Conservation (phyloP, 2,329 filamentous ascomycete genomes). For the Esteya vermicola region DNA sequence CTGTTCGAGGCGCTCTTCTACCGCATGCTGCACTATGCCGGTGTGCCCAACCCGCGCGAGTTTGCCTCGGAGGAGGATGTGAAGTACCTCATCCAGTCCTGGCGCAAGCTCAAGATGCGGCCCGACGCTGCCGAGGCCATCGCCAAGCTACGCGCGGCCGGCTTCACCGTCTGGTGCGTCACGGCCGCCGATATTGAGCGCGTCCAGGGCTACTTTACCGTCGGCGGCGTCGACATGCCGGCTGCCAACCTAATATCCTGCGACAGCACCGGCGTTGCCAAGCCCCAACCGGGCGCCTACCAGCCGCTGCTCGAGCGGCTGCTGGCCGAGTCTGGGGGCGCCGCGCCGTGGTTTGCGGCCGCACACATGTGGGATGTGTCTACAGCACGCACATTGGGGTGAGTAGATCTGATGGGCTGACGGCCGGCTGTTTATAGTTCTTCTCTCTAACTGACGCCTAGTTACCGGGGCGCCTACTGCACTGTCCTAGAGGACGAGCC, state of each 20-base stretch:
- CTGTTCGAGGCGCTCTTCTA: conserved; percentile 27
- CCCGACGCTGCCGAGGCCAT: conserved; percentile 24
- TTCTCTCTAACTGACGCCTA: conserved; percentile 2
- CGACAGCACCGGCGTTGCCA: conserved; percentile 28
- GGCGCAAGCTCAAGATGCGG: conserved; percentile 17
- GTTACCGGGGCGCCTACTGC: conserved; percentile 35
- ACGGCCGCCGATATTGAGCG: conserved; percentile 31
- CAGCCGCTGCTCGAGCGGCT: conserved; percentile 20
- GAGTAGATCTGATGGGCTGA: conserved; percentile 1
- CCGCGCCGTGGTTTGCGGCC: conserved; percentile 33
- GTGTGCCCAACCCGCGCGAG: conserved; percentile 21
- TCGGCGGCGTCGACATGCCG: conserved; percentile 30
- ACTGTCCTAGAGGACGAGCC: conserved; percentile 34
- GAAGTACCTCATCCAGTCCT: conserved; percentile 20
- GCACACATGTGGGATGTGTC: conserved; percentile 43
- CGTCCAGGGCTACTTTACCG: conserved; percentile 33
- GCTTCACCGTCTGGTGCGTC: conserved; percentile 36
- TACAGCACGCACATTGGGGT: conserved; percentile 30
- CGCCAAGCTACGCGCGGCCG: conserved; percentile 22
- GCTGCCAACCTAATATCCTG: conserved; percentile 32
- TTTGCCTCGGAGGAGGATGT: conserved; percentile 26
- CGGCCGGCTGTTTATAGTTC: background rate
- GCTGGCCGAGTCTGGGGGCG: conserved; percentile 10
- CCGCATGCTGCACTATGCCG: conserved; percentile 25
- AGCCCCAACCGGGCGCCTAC: conserved; percentile 33